A percentile compares a stretch with the other conserved stretches of the same genome.
These are phyloP conservation scores for Xylaria digitata DNA, from an alignment of 2,329 filamentous ascomycete species.

Conservation along the genomic window DNA sequence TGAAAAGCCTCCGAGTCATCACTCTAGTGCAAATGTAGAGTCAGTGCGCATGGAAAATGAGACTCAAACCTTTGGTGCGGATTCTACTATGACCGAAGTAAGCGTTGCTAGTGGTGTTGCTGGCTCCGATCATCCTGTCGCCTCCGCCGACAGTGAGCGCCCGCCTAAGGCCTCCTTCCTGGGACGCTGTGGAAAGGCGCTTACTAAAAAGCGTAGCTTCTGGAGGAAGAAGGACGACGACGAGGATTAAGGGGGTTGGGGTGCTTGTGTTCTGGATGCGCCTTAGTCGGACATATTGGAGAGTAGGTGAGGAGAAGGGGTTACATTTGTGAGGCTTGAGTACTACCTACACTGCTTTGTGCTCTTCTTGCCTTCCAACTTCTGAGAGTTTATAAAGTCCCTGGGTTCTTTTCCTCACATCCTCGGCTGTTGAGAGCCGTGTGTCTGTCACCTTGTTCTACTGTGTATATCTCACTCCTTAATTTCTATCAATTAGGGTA, in stretches of 20 bases:
- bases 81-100: background rate
- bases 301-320: background rate
- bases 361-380: no score
- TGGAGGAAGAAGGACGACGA: conserved; percentile 25
- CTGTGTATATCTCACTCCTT: no score
- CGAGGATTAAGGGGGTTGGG: background rate
- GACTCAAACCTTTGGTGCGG: background rate
- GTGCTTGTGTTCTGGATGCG: background rate
- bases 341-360: no score
- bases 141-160: background rate
- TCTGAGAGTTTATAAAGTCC: no score
- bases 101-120: background rate
- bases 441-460: no score
- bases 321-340: background rate
- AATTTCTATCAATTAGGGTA: no score
- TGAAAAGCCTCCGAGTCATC: background rate
- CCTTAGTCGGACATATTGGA: background rate
- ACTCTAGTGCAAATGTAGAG: background rate
- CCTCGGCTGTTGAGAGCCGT: no score
- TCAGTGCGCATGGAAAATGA: background rate
- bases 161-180: conserved; percentile 13
- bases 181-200: conserved; percentile 23
- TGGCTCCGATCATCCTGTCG: background rate
- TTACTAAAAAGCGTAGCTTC: conserved; percentile 30
- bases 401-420: no score